phyloP scores from a whole-genome alignment of 1,284 basidiomycete genomes.

The Exobasidium cylindrosporum region DNA sequence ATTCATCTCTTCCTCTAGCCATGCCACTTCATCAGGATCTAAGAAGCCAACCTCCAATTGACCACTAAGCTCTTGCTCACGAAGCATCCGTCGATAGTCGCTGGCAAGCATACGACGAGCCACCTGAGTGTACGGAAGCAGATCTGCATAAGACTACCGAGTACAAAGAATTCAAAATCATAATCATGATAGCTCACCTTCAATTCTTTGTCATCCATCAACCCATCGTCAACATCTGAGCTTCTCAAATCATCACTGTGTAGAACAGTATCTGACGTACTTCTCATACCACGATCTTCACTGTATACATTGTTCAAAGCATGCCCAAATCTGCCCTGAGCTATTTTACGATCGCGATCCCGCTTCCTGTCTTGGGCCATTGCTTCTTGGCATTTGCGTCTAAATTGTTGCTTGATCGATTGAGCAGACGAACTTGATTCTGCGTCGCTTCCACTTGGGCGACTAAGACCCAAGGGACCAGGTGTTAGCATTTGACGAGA shows the following conservation, averaged over 20 bases:
- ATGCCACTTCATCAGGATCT: slow-evolving; percentile 20
- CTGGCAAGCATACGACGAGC: slow-evolving; percentile 20
- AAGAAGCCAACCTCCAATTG: slow-evolving; percentile 13
- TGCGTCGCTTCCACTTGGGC: not conserved
- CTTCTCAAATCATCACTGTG: slow-evolving; percentile 6
- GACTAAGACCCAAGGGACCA: not conserved
- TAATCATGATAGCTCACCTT: slow-evolving; percentile 13
- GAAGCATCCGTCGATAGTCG: slow-evolving; percentile 19
- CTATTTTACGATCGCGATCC: slow-evolving; percentile 8
- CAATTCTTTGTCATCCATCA: slow-evolving; percentile 2
- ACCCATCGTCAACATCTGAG: slow-evolving; percentile 5
- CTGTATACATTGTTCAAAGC: not conserved
- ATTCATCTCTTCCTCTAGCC: slow-evolving; percentile 23
- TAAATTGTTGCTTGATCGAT: slow-evolving; percentile 13
- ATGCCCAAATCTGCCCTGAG: not conserved
- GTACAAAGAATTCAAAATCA: slow-evolving; percentile 6
- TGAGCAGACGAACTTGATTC: slow-evolving; percentile 1
- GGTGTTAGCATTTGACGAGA: slow-evolving; percentile 6
- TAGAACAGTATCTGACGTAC: not conserved
- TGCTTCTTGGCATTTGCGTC: slow-evolving; percentile 14
- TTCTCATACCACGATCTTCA: not conserved
- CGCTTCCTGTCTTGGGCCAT: slow-evolving; percentile 12
- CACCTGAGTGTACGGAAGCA: slow-evolving; percentile 9
- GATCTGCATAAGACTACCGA: too few species aligned
- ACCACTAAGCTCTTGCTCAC: slow-evolving; percentile 10